Evolutionary conservation across 164 flowering plant genomes (phyloP), one percentile per base, ranked within the genome.

Genomic region (Houttuynia cordata): DNA sequence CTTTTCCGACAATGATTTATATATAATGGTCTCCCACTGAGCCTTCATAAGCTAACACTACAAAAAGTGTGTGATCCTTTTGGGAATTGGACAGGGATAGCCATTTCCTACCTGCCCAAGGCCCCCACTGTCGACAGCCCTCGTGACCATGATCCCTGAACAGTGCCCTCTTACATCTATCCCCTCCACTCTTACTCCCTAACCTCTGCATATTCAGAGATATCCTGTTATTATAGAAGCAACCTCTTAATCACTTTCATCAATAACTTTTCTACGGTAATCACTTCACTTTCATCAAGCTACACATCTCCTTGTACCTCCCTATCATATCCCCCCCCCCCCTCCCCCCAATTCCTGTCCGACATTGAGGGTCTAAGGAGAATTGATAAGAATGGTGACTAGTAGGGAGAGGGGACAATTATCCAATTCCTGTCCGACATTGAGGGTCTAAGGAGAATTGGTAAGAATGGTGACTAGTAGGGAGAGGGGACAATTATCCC

Each of bases 21-120:
- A 53, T 65, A 65, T 65, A 53, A 68, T 62, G 67, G 72, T 65
- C 64, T 59, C 69, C 69, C 75, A 72, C 69, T 59, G 62, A 55
- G 56, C 49, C 47, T 9, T 52, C 23, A 20, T 50, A 24, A 30
- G 56, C 56, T 20, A 56, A n/a, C 8, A n/a, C 41, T 13, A 25
- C 30, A 24, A 63, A 56, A 64, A 64, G 67, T 37, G 22, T 7
- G 24, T 24, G 61, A 37, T 50, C 56, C 49, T 42, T 42, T 42
- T 42, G 49, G 49, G 49, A 42, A 42, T 42, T 42, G 49, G 49
- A 42, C 8, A 12, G 12, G 53, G 59, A 34, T 51, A 55, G 25
- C 50, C 57, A 51, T 39, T 52, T 24, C 64, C 24, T 12, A 54
- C 55, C 55, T 52, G 57, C 57, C 17, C 57, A 3, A 25, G 56